These are phyloP conservation scores for Rosa hybrid DNA, from an alignment of 331 rosid genomes.

Conservation along the genomic window DNA sequence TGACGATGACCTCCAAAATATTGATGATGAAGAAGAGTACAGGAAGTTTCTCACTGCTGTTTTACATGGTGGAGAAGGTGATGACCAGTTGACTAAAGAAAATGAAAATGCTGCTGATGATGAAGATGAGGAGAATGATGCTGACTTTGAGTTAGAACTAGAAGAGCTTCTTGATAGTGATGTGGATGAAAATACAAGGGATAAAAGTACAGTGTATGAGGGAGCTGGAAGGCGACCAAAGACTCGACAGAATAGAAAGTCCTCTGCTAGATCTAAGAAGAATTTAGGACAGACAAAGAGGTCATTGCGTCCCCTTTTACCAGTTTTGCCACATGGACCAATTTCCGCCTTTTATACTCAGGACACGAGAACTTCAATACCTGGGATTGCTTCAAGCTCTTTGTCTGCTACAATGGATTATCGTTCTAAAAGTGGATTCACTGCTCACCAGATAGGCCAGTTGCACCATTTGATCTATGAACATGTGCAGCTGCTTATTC, in stretches of 20 bases:
- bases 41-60: slow-evolving; percentile 87
- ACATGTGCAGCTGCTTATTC: slow-evolving; percentile 93
- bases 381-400: slow-evolving; percentile 44
- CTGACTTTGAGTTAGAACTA: slow-evolving; percentile 93
- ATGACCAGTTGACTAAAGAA: slow-evolving; percentile 48
- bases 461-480: slow-evolving; percentile 81
- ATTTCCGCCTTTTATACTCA: slow-evolving; percentile 36
- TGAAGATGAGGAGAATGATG: slow-evolving; percentile 93
- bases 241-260: slow-evolving; percentile 77
- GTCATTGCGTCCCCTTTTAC: slow-evolving; percentile 86
- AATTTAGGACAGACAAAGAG: slow-evolving; percentile 52
- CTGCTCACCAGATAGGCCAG: slow-evolving; percentile 79
- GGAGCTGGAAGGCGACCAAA: slow-evolving; percentile 75
- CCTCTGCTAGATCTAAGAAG: slow-evolving; percentile 47
- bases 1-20: slow-evolving; percentile 88
- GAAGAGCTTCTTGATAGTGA: slow-evolving; percentile 96
- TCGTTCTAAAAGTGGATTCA: slow-evolving; percentile 70
- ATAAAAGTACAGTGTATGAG: slow-evolving; percentile 39
- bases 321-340: slow-evolving; percentile 58
- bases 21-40: slow-evolving; percentile 89
- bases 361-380: slow-evolving; percentile 44
- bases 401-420: slow-evolving; percentile 48
- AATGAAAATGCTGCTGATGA: slow-evolving; percentile 63
- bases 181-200: slow-evolving; percentile 48
- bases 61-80: slow-evolving; percentile 67